Percentiles rank a stretch among this genome's conserved stretches.
These are phyloP conservation scores for Beauveria sp. DNA, from an alignment of 2,329 filamentous ascomycete species.

Conservation along the genomic window DNA sequence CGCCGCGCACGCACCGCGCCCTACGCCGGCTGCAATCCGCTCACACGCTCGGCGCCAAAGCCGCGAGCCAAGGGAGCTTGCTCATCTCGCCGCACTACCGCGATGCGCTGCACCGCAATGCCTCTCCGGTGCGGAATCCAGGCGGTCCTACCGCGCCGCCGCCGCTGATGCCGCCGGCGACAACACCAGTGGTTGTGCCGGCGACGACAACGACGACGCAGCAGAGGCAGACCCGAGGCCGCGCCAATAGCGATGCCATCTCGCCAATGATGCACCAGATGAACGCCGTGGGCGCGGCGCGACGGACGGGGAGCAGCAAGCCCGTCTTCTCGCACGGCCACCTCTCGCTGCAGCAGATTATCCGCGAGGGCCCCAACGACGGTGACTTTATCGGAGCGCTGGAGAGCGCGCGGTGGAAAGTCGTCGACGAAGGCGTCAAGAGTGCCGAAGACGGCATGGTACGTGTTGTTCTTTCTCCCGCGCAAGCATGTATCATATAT, in stretches of 20 bases:
- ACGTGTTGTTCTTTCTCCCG: conserved; percentile 17
- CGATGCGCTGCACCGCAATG: conserved; percentile 30
- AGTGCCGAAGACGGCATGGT: conserved; percentile 78
- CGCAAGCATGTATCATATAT: neutral
- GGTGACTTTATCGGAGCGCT: conserved; percentile 61
- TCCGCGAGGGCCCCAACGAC: conserved; percentile 71
- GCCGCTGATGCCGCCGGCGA: neutral
- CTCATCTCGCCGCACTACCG: conserved; percentile 58
- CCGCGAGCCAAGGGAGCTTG: conserved; percentile 38
- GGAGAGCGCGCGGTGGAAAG: conserved; percentile 64
- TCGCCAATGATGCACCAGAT: conserved; percentile 30
- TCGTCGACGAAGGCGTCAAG: conserved; percentile 68
- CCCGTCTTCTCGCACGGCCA: conserved; percentile 43
- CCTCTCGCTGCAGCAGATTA: conserved; percentile 62
- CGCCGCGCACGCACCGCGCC: conserved; percentile 57
- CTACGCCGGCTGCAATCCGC: conserved; percentile 71
- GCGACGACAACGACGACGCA: conserved; percentile 21
- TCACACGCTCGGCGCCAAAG: conserved; percentile 56
- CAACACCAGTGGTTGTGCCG: conserved; percentile 12
- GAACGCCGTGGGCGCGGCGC: conserved; percentile 27
- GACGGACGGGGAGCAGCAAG: conserved; percentile 33
- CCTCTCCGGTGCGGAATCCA: conserved; percentile 24
- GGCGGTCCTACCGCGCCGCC: conserved; percentile 7
- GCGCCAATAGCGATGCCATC: conserved; percentile 68
- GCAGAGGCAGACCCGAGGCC: conserved; percentile 34